A percentile compares a stretch with the other conserved stretches of the same genome.
These are phyloP conservation scores for Capronia americana DNA, from an alignment of 2,329 filamentous ascomycete genomes.

Conservation along the genomic window DNA sequence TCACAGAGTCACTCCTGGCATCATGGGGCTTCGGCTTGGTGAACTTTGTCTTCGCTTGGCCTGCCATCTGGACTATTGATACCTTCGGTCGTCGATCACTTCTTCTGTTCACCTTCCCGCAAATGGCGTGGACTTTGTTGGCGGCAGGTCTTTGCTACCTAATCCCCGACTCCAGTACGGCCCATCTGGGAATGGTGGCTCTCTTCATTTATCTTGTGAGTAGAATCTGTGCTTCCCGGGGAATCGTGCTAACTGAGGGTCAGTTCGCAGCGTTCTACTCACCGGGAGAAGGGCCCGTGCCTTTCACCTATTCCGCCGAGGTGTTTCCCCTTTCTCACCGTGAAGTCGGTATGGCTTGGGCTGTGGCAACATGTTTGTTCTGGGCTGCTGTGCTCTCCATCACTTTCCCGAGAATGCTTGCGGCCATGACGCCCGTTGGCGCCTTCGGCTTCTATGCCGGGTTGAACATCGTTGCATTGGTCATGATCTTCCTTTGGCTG, in stretches of 20 bases:
- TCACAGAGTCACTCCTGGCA: conserved; percentile 35
- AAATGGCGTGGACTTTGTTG: conserved; percentile 72
- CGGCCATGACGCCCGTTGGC: conserved; percentile 54
- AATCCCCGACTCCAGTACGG: conserved; percentile 51
- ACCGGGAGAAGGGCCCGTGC: conserved; percentile 58
- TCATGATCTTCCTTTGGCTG: conserved; percentile 65
- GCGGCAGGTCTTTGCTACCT: conserved; percentile 67
- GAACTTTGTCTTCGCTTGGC: conserved; percentile 40
- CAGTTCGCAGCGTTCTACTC: conserved; percentile 68
- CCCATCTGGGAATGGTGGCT: conserved; percentile 61
- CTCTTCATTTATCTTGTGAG: conserved; percentile 64
- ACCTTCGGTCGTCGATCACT: conserved; percentile 69
- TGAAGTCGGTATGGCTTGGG: conserved; percentile 52
- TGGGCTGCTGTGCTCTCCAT: conserved; percentile 52
- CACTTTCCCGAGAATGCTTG: conserved; percentile 52
- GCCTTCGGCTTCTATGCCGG: conserved; percentile 65
- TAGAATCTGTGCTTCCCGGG: neutral
- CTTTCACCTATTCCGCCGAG: conserved; percentile 50
- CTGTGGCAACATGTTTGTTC: conserved; percentile 45
- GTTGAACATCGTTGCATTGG: conserved; percentile 62
- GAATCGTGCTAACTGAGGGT: neutral
- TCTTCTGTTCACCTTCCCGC: conserved; percentile 69
- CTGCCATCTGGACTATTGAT: conserved; percentile 63
- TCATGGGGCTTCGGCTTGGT: conserved; percentile 40
- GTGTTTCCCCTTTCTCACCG: conserved; percentile 57